Conservation (phyloP, 2,329 filamentous ascomycete genomes). For the Fusarium succisae region DNA sequence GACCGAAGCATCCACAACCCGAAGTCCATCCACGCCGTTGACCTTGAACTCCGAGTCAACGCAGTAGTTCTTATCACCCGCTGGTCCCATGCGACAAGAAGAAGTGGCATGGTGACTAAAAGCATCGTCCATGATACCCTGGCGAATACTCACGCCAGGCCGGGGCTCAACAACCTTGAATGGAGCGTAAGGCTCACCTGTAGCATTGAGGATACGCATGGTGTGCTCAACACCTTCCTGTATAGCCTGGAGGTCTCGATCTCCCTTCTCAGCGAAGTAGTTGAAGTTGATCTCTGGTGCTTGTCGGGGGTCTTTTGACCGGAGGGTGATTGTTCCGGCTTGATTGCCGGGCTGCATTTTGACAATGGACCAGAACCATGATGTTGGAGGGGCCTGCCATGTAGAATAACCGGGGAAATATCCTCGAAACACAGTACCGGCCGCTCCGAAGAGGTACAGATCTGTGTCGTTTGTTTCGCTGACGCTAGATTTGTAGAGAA, state of each 20-base stretch:
- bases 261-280: constrained; percentile 56
- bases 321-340: constrained; percentile 68
- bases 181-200: constrained; percentile 37
- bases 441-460: constrained; percentile 44
- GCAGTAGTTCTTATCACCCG: constrained; percentile 61
- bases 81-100: constrained; percentile 64
- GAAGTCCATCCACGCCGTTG: constrained; percentile 60
- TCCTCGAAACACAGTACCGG: constrained; percentile 40
- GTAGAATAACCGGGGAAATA: constrained; percentile 43
- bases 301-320: constrained; percentile 69
- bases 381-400: constrained; percentile 45
- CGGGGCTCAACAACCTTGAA: constrained; percentile 36
- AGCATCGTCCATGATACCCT: constrained; percentile 58
- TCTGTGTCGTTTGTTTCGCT: constrained; percentile 42
- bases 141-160: constrained; percentile 56
- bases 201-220: constrained; percentile 40
- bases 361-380: constrained; percentile 46
- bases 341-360: constrained; percentile 71
- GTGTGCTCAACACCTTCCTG: constrained; percentile 31
- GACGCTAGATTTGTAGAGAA: constrained; percentile 43
- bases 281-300: constrained; percentile 70
- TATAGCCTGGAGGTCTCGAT: constrained; percentile 11
- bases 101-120: constrained; percentile 68
- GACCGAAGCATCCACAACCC: constrained; percentile 68
- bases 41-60: constrained; percentile 66